Percentiles rank a stretch among this genome's conserved stretches.
phyloP scores from a whole-genome alignment of 805 yeast species.

The Yamadazyma phyllophila region DNA sequence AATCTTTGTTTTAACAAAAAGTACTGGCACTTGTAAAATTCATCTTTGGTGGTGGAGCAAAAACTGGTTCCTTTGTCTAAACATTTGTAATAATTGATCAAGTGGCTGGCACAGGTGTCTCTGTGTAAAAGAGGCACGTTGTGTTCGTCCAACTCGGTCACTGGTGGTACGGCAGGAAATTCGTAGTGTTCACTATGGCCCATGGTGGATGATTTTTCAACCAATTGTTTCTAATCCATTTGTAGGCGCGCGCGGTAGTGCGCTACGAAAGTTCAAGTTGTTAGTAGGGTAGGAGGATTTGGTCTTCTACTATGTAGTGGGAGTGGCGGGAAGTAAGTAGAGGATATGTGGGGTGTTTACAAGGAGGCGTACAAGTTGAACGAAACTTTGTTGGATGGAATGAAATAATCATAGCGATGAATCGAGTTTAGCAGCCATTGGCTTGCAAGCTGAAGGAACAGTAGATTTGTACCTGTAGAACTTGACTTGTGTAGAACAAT shows the following conservation, averaged over 20 bases:
- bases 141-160: slow-evolving; percentile 36
- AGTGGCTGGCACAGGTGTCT: slow-evolving; percentile 44
- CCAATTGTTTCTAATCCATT: slow-evolving; percentile 8
- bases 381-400: no score
- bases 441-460: no score
- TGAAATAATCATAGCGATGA: no score
- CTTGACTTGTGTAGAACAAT: no score
- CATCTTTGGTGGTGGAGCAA: slow-evolving; percentile 39
- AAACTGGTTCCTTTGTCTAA: slow-evolving; percentile 43
- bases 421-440: no score
- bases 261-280: background rate
- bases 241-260: slow-evolving; percentile 3
- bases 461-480: no score
- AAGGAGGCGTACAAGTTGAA: no score
- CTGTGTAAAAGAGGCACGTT: slow-evolving; percentile 44
- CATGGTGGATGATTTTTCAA: background rate
- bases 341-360: no score
- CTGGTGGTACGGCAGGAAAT: slow-evolving; percentile 10
- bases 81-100: slow-evolving; percentile 42
- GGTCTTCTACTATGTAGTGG: background rate
- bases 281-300: background rate
- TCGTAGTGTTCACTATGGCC: slow-evolving; percentile 10
- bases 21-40: slow-evolving; percentile 45
- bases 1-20: slow-evolving; percentile 42
- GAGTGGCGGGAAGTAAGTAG: background rate